phyloP scores from a whole-genome alignment of 352 stramenopile genomes.

The Pythium oligandrum region DNA sequence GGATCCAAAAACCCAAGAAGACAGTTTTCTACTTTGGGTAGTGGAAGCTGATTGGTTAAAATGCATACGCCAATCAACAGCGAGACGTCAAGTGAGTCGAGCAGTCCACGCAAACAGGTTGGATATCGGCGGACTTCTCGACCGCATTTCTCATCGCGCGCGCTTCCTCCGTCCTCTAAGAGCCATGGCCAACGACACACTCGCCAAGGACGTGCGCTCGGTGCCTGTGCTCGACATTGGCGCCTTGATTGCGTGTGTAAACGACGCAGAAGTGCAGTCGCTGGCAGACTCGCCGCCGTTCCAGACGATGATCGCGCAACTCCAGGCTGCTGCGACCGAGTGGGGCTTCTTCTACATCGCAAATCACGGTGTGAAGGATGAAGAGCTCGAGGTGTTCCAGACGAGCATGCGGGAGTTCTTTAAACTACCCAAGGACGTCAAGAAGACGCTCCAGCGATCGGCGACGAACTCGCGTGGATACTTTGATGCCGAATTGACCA shows the following conservation, averaged over 20 bases:
- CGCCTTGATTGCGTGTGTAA: conserved; percentile 31
- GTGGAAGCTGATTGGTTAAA: no score
- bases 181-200: conserved; percentile 5
- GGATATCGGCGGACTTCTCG: no score
- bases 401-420: conserved; percentile 82
- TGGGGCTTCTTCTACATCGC: conserved; percentile 93
- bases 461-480: conserved; percentile 86
- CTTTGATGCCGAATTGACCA: conserved; percentile 94
- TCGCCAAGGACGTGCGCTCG: conserved; percentile 10
- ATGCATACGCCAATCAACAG: no score
- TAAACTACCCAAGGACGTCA: conserved; percentile 48
- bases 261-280: conserved; percentile 29
- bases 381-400: conserved; percentile 69
- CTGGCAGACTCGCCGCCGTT: conserved; percentile 12
- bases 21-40: no score
- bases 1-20: no score
- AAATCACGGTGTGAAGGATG: conserved; percentile 61
- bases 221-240: conserved; percentile 51
- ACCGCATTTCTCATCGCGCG: no score
- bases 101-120: no score
- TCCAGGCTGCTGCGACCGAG: conserved; percentile 53
- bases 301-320: conserved; percentile 29
- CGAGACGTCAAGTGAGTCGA: no score
- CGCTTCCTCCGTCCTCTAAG: conserved; percentile 1
- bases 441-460: conserved; percentile 57